These are phyloP conservation scores for Hansenula anomala DNA, from an alignment of 1,139 yeast species.

Conservation along the genomic window DNA sequence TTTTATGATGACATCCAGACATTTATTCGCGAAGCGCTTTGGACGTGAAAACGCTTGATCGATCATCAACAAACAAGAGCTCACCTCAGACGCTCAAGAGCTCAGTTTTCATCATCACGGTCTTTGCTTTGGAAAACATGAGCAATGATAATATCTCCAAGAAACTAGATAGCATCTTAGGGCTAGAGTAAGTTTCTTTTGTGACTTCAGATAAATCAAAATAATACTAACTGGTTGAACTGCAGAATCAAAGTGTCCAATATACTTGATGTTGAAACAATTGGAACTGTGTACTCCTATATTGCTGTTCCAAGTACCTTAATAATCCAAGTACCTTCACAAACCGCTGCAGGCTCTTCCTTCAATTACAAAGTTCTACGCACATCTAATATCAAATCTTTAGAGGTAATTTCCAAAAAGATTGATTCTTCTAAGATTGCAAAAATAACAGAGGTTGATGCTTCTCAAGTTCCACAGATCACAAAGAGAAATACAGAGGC, in stretches of 20 bases:
- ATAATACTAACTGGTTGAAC: too few relatives aligned
- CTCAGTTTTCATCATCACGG: too few relatives aligned
- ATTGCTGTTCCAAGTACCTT: slow-evolving; percentile 31
- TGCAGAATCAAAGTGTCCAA: slow-evolving; percentile 57
- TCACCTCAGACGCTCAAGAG: too few relatives aligned
- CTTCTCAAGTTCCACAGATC: slow-evolving; percentile 13
- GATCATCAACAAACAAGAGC: too few relatives aligned
- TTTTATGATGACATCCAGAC: too few relatives aligned
- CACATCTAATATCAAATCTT: slow-evolving; percentile 51
- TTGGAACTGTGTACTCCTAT: slow-evolving; percentile 61
- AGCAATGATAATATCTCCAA: slow-evolving; percentile 7
- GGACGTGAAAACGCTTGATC: too few relatives aligned
- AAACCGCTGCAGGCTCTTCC: slow-evolving; percentile 8
- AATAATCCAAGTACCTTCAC: slow-evolving; percentile 13
- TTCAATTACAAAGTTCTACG: slow-evolving; percentile 50
- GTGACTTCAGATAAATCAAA: too few relatives aligned
- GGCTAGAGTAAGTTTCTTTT: slow-evolving; percentile 21
- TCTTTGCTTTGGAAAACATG: too few relatives aligned
- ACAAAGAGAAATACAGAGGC: slow-evolving; percentile 19
- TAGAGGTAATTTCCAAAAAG: slow-evolving; percentile 33
- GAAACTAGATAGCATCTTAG: slow-evolving; percentile 19
- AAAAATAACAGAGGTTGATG: slow-evolving; percentile 17
- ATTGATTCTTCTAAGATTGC: slow-evolving; percentile 21
- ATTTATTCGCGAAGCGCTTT: too few relatives aligned
- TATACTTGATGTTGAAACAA: slow-evolving; percentile 48